A percentile compares a stretch with the other conserved stretches of the same genome.
Conservation (phyloP, 371 early-diverging fungal genomes). For the Fennellomyces sp. region DNA sequence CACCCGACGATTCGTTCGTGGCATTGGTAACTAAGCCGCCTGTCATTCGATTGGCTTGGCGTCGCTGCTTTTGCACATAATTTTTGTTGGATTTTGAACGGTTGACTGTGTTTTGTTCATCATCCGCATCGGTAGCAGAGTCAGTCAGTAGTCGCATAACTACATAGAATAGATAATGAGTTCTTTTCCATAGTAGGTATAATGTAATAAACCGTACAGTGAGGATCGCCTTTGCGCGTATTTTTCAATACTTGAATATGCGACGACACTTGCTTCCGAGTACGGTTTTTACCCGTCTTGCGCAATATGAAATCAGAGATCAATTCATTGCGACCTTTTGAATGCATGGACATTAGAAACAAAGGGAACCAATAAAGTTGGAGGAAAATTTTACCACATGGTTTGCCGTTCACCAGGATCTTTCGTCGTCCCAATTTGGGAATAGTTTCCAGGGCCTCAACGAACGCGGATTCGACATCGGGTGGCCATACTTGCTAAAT, state of each 20-base stretch:
- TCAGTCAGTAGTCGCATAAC: constrained; percentile 63
- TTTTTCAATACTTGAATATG: constrained; percentile 80
- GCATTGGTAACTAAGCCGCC: not conserved
- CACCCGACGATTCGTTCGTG: constrained; percentile 34
- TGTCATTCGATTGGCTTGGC: constrained; percentile 9
- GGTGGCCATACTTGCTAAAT: constrained; percentile 73
- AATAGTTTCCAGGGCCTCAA: constrained; percentile 64
- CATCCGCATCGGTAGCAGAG: constrained; percentile 35
- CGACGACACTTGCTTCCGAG: constrained; percentile 79
- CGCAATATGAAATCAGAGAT: constrained; percentile 76
- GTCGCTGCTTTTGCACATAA: constrained; percentile 8
- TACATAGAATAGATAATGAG: constrained; percentile 13
- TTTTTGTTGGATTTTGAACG: not conserved
- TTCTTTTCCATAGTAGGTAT: not conserved
- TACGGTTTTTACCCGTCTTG: constrained; percentile 63
- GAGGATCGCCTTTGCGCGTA: constrained; percentile 65
- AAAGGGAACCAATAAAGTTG: too few species aligned
- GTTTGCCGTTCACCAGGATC: constrained; percentile 63
- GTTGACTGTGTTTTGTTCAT: constrained; percentile 3
- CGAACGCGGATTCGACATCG: constrained; percentile 70
- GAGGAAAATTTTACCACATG: constrained; percentile 49
- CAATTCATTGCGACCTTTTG: constrained; percentile 71
- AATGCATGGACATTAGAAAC: not conserved
- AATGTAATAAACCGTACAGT: constrained; percentile 43
- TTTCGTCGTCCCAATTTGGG: constrained; percentile 65